phyloP scores from a whole-genome alignment of 2,329 filamentous ascomycete species.

The Penicillium sp. region DNA sequence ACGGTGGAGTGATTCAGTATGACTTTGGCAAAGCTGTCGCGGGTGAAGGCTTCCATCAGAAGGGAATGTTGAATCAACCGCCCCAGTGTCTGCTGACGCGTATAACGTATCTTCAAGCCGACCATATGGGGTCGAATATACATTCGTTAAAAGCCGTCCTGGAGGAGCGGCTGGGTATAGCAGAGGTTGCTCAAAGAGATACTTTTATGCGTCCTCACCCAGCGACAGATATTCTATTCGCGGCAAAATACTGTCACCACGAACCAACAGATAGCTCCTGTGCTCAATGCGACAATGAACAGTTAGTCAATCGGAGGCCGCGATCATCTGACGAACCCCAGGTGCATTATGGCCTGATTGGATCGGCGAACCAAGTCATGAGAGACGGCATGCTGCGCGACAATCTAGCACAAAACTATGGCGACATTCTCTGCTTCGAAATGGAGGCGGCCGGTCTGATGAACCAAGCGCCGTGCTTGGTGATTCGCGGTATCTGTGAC shows the following conservation, averaged over 20 bases:
- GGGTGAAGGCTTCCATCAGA: too few species aligned
- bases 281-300: too few species aligned
- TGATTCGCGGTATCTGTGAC: slow-evolving; percentile 8
- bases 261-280: too few species aligned
- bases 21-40: slow-evolving; percentile 28
- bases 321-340: too few species aligned
- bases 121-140: too few species aligned
- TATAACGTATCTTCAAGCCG: too few species aligned
- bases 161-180: neutral
- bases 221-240: neutral
- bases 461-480: neutral
- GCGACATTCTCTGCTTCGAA: slow-evolving; percentile 1
- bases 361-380: neutral
- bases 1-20: slow-evolving; percentile 34
- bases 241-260: neutral
- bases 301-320: too few species aligned
- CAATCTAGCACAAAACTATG: neutral
- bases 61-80: too few species aligned
- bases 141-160: too few species aligned
- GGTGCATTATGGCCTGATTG: neutral
- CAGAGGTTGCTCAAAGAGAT: neutral
- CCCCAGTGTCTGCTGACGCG: too few species aligned
- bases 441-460: slow-evolving; percentile 6
- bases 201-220: neutral
- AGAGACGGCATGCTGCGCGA: neutral